A percentile compares a stretch with the other conserved stretches of the same genome.
These are phyloP conservation scores for Sugiyamaella marilandica DNA, from an alignment of 805 yeast genomes.

Conservation along the genomic window DNA sequence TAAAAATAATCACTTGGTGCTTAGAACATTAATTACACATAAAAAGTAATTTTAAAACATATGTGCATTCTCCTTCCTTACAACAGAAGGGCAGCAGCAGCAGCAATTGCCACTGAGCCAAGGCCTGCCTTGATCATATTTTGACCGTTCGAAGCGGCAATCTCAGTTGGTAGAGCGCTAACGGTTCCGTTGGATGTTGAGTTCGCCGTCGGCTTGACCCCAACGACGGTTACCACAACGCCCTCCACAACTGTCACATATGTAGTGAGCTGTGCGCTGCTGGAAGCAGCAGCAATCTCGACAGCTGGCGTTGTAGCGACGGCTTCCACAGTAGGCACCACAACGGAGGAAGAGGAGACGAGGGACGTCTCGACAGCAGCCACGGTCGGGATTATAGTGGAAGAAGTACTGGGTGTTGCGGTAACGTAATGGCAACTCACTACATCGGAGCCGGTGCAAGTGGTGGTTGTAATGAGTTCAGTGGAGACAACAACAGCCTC, in stretches of 20 bases:
- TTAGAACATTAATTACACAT: not conserved
- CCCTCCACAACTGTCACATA: conserved; percentile 18
- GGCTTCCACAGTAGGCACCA: conserved; percentile 6
- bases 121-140: conserved; percentile 14
- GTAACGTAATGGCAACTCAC: conserved; percentile 20
- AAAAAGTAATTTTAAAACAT: not conserved
- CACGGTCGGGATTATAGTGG: not conserved
- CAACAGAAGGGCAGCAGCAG: conserved; percentile 18
- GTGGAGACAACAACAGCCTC: conserved; percentile 7
- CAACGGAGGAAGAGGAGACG: not conserved
- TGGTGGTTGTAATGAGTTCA: conserved; percentile 23
- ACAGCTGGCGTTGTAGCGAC: conserved; percentile 5
- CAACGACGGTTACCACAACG: conserved; percentile 17
- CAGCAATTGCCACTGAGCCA: conserved; percentile 18
- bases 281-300: conserved; percentile 3
- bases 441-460: conserved; percentile 28
- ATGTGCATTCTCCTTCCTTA: conserved; percentile 4
- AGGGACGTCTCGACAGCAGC: conserved; percentile 4
- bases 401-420: conserved; percentile 8
- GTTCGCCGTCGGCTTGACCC: conserved; percentile 7
- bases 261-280: conserved; percentile 11
- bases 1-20: not conserved
- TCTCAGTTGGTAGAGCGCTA: conserved; percentile 8
- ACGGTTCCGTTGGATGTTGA: conserved; percentile 2
- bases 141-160: conserved; percentile 12